Evolutionary conservation across 148 eudicot species (phyloP), one percentile per base, ranked within the genome.

Genomic region (Cornus florida): DNA sequence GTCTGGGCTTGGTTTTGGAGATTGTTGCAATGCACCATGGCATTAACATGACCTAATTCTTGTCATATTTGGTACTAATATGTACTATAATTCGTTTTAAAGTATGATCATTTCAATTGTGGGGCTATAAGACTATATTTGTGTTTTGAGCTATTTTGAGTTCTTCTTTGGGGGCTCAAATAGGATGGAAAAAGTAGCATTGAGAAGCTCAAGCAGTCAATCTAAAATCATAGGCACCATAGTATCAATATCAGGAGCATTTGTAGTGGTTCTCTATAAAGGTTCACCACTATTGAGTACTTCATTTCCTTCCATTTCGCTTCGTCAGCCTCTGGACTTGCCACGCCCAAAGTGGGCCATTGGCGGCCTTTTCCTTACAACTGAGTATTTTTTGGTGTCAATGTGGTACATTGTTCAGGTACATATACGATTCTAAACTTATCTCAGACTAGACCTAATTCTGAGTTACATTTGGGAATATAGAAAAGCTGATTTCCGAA

Each of bases 401-500:
- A 75, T 89, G 53, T 91, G 92, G 91, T 92, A 88, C 82, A 88
- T 92, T 82, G 78, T 92, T 53, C 91, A 85, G 97, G 94, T 92
- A 87, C 50, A 19, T 23, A 7, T 24, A 3, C 20, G 28, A n/a
- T n/a, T n/a, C 65, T 16, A 68, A n/a, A n/a, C n/a, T 1, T 0
- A 32, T 12, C 6, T 56, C 16, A 10, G 0, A 11, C 14, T 56
- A 3, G 60, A 56, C 3, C 19, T 10, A 0, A 10, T 56, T 56
- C 3, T 56, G 10, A 32, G 13, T 69, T 19, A 33, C 43, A 11
- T 32, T 17, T 70, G 24, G 38, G 50, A 19, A 2, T 23, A 14
- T 16, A 60, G 7, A 14, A 60, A 16, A 60, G 57, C 65, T 60
- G n/a, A 60, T 9, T 60, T 60, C 28, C 14, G 2, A 60, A 16